A percentile compares a stretch with the other conserved stretches of the same genome.
These are phyloP conservation scores for Eimeria mitis DNA, from an alignment of 169 alveolate genomes.

Conservation along the genomic window DNA sequence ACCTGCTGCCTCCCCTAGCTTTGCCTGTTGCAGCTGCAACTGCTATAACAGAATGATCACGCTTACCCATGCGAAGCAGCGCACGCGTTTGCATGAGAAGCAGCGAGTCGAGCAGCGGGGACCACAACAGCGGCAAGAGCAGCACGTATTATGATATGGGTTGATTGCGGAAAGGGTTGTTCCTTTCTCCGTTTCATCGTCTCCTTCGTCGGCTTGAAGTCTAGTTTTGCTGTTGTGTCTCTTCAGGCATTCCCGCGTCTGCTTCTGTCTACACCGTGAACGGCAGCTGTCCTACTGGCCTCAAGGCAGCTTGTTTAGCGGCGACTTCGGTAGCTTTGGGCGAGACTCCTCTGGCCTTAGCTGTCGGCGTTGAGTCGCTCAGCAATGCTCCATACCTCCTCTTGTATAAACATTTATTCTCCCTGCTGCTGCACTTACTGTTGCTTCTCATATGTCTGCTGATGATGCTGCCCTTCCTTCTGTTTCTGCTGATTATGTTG, in stretches of 20 bases:
- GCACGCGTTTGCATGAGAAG: too few relatives aligned
- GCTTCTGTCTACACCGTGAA: constrained; percentile 82
- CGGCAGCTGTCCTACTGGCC: constrained; percentile 88
- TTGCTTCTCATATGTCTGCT: neutral
- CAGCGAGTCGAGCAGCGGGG: neutral
- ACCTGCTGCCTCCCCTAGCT: neutral
- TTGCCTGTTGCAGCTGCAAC: neutral
- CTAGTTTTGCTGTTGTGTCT: neutral
- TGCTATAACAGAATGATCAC: too few relatives aligned
- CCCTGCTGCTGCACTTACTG: neutral
- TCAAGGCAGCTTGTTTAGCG: constrained; percentile 86
- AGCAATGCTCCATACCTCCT: constrained; percentile 83
- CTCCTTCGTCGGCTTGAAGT: neutral
- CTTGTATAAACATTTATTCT: neutral
- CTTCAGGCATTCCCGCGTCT: constrained; percentile 73
- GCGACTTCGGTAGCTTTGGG: constrained; percentile 84
- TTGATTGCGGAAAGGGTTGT: neutral
- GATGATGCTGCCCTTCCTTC: too few relatives aligned
- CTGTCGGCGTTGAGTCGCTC: constrained; percentile 89
- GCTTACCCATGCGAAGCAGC: too few relatives aligned
- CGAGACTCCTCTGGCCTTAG: constrained; percentile 81
- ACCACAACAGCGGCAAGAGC: neutral
- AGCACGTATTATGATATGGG: neutral
- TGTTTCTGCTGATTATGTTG: neutral
- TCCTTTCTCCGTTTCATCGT: neutral